phyloP scores from a whole-genome alignment of 495 filamentous ascomycete species.

The Wilcoxina mikolae region DNA sequence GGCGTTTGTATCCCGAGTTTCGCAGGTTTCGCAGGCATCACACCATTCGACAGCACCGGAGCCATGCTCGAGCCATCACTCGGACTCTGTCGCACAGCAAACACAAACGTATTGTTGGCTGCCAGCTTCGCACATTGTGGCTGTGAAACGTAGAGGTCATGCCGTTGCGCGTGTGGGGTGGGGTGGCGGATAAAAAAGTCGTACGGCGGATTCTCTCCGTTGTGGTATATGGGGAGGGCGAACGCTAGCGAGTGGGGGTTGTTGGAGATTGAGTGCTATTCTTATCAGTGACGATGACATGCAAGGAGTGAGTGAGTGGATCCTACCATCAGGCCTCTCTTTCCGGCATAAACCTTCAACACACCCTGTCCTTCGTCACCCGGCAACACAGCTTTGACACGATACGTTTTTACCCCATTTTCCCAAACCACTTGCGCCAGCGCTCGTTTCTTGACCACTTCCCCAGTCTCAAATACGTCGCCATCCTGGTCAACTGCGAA shows the following conservation, averaged over 20 bases:
- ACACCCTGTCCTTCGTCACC: conserved; percentile 77
- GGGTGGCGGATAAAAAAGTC: conserved; percentile 87
- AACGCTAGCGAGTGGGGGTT: conserved; percentile 86
- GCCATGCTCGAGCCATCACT: conserved; percentile 40
- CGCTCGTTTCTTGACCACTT: conserved; percentile 67
- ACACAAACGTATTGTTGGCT: conserved; percentile 94
- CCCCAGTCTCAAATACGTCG: conserved; percentile 85
- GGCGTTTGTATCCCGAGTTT: conserved; percentile 93
- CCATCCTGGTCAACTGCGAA: conserved; percentile 74
- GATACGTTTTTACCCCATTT: conserved; percentile 71
- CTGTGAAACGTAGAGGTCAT: conserved; percentile 91
- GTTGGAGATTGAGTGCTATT: conserved; percentile 66
- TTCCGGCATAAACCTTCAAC: conserved; percentile 89
- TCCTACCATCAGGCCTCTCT: conserved; percentile 65
- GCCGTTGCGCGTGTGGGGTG: conserved; percentile 87
- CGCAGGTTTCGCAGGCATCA: conserved; percentile 56
- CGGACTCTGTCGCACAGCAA: conserved; percentile 84
- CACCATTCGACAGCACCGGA: conserved; percentile 26
- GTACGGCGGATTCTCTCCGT: conserved; percentile 80
- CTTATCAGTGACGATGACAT: background rate
- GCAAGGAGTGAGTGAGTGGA: background rate
- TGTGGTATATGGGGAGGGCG: conserved; percentile 79
- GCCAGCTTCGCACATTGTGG: conserved; percentile 79
- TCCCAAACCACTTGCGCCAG: conserved; percentile 88
- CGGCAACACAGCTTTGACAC: conserved; percentile 78